phyloP scores from a whole-genome alignment of 352 stramenopile genomes.

The Phytophthora quininea region DNA sequence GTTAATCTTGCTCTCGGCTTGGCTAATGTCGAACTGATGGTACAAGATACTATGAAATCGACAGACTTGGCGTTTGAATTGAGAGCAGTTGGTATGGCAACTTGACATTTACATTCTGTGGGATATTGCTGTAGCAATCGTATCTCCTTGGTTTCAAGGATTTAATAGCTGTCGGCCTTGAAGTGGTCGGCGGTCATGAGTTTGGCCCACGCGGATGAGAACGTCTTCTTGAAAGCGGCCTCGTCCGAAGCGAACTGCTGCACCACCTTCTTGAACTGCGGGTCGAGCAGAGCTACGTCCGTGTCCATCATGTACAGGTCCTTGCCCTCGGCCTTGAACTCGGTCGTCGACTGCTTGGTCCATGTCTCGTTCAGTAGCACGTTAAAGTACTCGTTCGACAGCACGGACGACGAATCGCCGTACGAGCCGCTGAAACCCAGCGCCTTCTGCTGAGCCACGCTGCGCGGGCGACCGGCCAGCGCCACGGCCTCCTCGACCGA shows the following conservation, averaged over 20 bases:
- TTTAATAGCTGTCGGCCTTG: constrained; percentile 16
- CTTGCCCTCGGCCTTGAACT: constrained; percentile 23
- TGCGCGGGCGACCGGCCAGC: constrained; percentile 86
- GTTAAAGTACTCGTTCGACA: constrained; percentile 68
- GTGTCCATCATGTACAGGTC: constrained; percentile 26
- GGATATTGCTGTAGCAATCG: too few species aligned
- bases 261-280: constrained; percentile 18
- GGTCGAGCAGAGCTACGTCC: constrained; percentile 20
- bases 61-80: too few species aligned
- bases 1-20: background rate
- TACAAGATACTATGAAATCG: too few species aligned
- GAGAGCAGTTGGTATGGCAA: too few species aligned
- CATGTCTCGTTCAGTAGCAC: constrained; percentile 23
- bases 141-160: background rate
- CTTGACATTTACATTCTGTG: too few species aligned
- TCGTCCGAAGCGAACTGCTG: constrained; percentile 17
- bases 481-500: constrained; percentile 92
- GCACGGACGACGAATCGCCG: constrained; percentile 70
- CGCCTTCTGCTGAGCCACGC: constrained; percentile 88
- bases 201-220: constrained; percentile 17
- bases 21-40: background rate
- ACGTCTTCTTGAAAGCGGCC: constrained; percentile 16
- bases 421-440: constrained; percentile 84
- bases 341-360: constrained; percentile 25
- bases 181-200: constrained; percentile 22